phyloP scores from a whole-genome alignment of 2,329 filamentous ascomycete species.

The Aspergillus fijiensis region DNA sequence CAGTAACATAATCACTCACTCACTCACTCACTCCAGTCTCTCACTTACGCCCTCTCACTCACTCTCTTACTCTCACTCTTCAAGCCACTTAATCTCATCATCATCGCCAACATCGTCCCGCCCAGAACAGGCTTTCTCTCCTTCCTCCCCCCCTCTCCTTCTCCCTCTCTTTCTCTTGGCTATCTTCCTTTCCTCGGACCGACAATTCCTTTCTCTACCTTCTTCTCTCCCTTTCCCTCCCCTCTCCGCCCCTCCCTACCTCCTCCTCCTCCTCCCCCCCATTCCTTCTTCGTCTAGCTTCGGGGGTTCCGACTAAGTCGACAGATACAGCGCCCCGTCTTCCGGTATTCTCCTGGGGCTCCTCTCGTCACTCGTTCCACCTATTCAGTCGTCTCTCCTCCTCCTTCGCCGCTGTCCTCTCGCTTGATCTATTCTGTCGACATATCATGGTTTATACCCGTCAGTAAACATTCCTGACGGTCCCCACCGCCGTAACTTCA shows the following conservation, averaged over 20 bases:
- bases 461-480: conserved; percentile 13
- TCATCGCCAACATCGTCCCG: too few species aligned
- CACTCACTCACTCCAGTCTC: too few species aligned
- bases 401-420: neutral
- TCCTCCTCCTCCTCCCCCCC: neutral
- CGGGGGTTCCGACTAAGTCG: neutral
- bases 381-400: neutral
- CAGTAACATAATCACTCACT: too few species aligned
- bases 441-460: conserved; percentile 18
- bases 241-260: neutral
- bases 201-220: conserved; percentile 3
- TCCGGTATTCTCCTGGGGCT: too few species aligned
- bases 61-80: too few species aligned
- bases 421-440: neutral
- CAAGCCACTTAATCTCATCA: too few species aligned
- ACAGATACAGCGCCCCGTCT: neutral
- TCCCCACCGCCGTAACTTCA: conserved; percentile 16
- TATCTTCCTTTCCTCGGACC: conserved; percentile 2
- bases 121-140: neutral
- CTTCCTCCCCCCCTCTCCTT: neutral
- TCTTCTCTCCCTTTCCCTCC: conserved; percentile 7
- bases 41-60: too few species aligned
- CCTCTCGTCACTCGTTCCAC: conserved; percentile 7
- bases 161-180: neutral
- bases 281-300: neutral